Conservation (phyloP, 176 grass and related monocot genomes). For the Rhynchospora pubera region DNA sequence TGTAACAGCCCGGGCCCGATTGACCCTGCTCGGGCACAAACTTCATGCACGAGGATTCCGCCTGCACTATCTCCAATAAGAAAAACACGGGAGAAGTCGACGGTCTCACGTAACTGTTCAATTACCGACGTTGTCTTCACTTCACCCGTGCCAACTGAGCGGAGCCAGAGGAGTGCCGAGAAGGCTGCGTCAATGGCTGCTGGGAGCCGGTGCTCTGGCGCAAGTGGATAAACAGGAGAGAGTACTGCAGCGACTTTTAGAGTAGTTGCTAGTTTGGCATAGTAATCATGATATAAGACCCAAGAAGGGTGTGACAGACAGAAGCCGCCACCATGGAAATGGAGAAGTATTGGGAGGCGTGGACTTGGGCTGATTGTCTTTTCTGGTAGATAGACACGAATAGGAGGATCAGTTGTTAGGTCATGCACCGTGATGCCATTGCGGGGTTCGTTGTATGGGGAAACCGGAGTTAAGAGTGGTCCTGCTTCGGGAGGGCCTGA, state of each 20-base stretch:
- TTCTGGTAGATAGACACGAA: slow-evolving; percentile 30
- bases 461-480: slow-evolving; percentile 8
- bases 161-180: slow-evolving; percentile 30
- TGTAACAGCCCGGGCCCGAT: neutral
- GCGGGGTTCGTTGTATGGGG: slow-evolving; percentile 19
- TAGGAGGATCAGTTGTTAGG: neutral
- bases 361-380: neutral
- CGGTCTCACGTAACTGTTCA: neutral
- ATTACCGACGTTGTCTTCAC: neutral
- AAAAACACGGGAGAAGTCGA: slow-evolving; percentile 48
- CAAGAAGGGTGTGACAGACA: slow-evolving; percentile 26
- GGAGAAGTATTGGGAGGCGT: slow-evolving; percentile 25
- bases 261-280: slow-evolving; percentile 1
- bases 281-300: slow-evolving; percentile 46
- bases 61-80: slow-evolving; percentile 44
- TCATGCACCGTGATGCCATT: slow-evolving; percentile 40
- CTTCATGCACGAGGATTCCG: slow-evolving; percentile 39
- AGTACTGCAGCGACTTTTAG: slow-evolving; percentile 22
- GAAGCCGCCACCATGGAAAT: slow-evolving; percentile 45
- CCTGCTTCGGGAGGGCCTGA: slow-evolving; percentile 8
- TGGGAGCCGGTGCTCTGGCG: slow-evolving; percentile 29
- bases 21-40: neutral
- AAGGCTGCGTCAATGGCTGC: slow-evolving; percentile 20
- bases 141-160: slow-evolving; percentile 17
- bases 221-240: slow-evolving; percentile 31